Evolutionary conservation across 2,329 filamentous ascomycete genomes (phyloP).

Genomic region (Stemphylium vesicarium): DNA sequence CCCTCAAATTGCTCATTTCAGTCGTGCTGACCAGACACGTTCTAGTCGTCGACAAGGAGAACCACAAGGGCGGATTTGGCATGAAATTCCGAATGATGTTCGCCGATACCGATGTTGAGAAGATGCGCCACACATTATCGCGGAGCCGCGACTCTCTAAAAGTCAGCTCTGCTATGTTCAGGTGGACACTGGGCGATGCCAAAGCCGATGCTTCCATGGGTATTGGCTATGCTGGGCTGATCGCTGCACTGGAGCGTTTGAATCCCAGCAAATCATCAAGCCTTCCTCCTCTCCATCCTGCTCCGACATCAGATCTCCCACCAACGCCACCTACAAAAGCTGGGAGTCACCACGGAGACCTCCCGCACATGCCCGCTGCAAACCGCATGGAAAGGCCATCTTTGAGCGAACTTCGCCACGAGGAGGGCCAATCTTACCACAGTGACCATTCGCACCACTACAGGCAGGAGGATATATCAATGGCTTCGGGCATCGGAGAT

Average conservation of each 20-base stretch:
- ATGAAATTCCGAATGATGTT: constrained; percentile 65
- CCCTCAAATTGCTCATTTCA: background rate
- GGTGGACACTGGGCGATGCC: constrained; percentile 66
- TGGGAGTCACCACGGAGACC: constrained; percentile 6
- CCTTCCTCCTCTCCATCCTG: constrained; percentile 36
- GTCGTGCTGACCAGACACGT: background rate
- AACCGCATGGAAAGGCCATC: constrained; percentile 25
- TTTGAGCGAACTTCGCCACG: constrained; percentile 24
- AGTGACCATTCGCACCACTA: constrained; percentile 16
- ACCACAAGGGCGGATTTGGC: constrained; percentile 64
- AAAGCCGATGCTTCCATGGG: constrained; percentile 66
- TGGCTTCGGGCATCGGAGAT: constrained; percentile 30
- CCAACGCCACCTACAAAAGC: constrained; percentile 31
- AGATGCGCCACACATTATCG: constrained; percentile 63
- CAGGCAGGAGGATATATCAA: constrained; percentile 24
- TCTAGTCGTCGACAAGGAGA: constrained; percentile 65
- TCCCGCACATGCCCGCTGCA: constrained; percentile 8
- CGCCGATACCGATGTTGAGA: constrained; percentile 64
- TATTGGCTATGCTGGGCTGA: constrained; percentile 71
- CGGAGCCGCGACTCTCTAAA: constrained; percentile 67
- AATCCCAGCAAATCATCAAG: constrained; percentile 36
- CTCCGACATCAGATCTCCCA: constrained; percentile 41
- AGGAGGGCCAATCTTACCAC: constrained; percentile 19
- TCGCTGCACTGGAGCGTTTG: constrained; percentile 66
- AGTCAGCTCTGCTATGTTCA: constrained; percentile 69